These are phyloP conservation scores for Gloeopeniophorella convolvens DNA, from an alignment of 768 basidiomycete species.

Conservation along the genomic window DNA sequence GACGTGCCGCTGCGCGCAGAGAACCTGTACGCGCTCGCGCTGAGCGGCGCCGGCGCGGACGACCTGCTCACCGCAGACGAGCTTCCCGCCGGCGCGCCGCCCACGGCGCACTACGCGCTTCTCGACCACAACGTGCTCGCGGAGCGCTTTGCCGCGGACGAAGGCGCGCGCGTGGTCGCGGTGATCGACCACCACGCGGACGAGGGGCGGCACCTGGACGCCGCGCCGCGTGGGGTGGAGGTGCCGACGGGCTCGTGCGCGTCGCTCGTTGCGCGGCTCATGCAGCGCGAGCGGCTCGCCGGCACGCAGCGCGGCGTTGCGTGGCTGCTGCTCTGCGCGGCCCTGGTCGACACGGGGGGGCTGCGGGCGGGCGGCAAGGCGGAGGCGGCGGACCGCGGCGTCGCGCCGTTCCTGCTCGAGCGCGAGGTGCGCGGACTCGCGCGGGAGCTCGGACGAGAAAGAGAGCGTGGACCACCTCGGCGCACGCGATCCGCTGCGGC, in stretches of 20 bases:
- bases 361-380: constrained; percentile 78
- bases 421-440: constrained; percentile 46
- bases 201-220: constrained; percentile 59
- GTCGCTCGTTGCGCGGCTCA: constrained; percentile 48
- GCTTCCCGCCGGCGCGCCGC: constrained; percentile 32
- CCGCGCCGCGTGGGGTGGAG: constrained; percentile 59
- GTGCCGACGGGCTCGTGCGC: constrained; percentile 73
- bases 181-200: constrained; percentile 93
- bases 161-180: constrained; percentile 44
- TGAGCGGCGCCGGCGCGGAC: constrained; percentile 46
- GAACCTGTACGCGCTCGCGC: constrained; percentile 69
- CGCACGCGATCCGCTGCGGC: constrained; percentile 71
- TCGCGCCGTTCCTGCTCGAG: constrained; percentile 59
- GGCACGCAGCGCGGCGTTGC: constrained; percentile 21
- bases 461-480: constrained; percentile 56
- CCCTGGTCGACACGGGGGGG: constrained; percentile 83
- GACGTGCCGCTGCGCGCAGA: constrained; percentile 82
- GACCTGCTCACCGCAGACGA: constrained; percentile 68
- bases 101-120: constrained; percentile 56
- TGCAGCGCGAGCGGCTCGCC: constrained; percentile 17
- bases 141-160: constrained; percentile 31
- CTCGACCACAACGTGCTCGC: constrained; percentile 87
- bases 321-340: constrained; percentile 45
- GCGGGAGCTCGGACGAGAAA: constrained; percentile 52
- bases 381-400: constrained; percentile 50